Evolutionary conservation across 495 filamentous ascomycete species (phyloP).

Genomic region (Annulohypoxylon maeteangense): DNA sequence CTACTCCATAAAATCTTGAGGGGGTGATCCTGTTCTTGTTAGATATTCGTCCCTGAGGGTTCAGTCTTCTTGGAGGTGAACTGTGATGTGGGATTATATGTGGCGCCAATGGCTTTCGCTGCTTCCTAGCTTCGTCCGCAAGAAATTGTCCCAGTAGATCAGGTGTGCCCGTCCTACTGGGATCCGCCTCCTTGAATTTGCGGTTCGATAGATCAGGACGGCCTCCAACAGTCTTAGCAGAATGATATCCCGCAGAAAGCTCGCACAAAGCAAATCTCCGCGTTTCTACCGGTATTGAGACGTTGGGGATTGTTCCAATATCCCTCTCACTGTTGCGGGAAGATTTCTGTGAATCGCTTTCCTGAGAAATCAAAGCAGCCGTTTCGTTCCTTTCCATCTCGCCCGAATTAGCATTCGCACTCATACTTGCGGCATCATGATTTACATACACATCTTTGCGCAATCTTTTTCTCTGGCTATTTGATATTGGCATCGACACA

Average conservation of each 20-base stretch:
- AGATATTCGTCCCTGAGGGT: not conserved
- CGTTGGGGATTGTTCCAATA: not conserved
- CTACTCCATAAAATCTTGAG: conserved; percentile 15
- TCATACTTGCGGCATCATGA: not conserved
- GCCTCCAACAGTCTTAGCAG: not conserved
- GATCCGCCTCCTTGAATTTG: not conserved
- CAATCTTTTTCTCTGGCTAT: not conserved
- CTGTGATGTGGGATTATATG: not conserved
- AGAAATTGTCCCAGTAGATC: not conserved
- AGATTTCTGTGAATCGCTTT: not conserved
- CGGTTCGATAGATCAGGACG: not conserved
- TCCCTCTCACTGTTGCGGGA: not conserved
- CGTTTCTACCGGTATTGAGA: not conserved
- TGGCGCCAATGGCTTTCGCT: not conserved
- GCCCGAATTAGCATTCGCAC: not conserved
- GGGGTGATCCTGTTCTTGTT: conserved; percentile 22
- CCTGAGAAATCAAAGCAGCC: not conserved
- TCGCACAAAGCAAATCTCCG: not conserved
- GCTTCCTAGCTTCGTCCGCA: conserved; percentile 9
- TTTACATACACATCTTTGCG: not conserved
- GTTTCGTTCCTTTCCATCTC: not conserved
- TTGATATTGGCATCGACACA: not conserved
- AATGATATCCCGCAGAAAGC: not conserved
- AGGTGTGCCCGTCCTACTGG: not conserved
- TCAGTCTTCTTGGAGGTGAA: not conserved